Percentiles rank a stretch among this genome's conserved stretches.
Conservation (phyloP, 345 rosid species). For the Rhizophora apiculata region DNA sequence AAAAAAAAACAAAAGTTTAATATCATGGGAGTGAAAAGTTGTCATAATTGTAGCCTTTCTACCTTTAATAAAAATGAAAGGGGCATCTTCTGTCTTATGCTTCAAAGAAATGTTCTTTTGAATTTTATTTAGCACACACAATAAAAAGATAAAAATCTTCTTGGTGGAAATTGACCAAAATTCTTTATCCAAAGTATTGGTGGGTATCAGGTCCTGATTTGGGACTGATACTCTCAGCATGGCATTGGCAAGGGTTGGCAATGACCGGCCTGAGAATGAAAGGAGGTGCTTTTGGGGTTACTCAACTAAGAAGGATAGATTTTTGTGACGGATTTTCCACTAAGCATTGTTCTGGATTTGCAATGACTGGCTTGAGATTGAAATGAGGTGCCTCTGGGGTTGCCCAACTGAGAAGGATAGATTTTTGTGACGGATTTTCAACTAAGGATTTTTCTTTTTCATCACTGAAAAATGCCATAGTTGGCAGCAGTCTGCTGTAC, state of each 20-base stretch:
- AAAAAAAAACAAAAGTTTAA: not conserved
- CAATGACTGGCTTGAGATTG: constrained; percentile 48
- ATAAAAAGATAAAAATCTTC: too few relatives aligned
- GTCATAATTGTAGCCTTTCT: too few relatives aligned
- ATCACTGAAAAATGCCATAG: constrained; percentile 21
- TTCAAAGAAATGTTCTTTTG: too few relatives aligned
- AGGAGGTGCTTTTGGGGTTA: constrained; percentile 24
- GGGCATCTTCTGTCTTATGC: too few relatives aligned
- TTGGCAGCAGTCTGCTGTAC: constrained; percentile 18
- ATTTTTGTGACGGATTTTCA: constrained; percentile 10
- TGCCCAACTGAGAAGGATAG: constrained; percentile 9
- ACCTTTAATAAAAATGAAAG: too few relatives aligned
- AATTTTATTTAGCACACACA: too few relatives aligned
- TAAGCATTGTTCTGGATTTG: constrained; percentile 27
- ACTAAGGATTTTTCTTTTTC: constrained; percentile 9
- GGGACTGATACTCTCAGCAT: constrained; percentile 23
- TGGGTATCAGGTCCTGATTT: too few relatives aligned
- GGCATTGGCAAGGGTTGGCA: constrained; percentile 57
- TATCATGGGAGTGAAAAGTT: not conserved
- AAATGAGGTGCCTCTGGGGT: constrained; percentile 24
- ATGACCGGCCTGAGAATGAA: constrained; percentile 50
- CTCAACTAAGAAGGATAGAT: constrained; percentile 14
- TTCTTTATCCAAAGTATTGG: too few relatives aligned
- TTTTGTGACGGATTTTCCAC: constrained; percentile 10
- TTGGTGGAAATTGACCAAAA: too few relatives aligned